Percentiles rank a stretch among this genome's conserved stretches.
These are phyloP conservation scores for Herpotrichia juniperi DNA, from an alignment of 2,329 filamentous ascomycete genomes.

Conservation along the genomic window DNA sequence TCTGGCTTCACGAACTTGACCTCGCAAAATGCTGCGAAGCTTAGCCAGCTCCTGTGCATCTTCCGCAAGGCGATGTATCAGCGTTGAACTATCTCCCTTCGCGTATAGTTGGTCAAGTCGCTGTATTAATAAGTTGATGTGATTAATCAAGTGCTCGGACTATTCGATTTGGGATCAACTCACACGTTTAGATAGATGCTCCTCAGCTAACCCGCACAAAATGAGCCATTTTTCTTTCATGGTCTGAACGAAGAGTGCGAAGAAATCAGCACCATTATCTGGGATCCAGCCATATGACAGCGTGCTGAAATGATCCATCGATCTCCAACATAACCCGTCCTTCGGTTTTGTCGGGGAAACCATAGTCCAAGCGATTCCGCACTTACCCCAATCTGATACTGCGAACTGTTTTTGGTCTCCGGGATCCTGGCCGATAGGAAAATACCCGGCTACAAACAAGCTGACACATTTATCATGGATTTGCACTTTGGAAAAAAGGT, in stretches of 20 bases:
- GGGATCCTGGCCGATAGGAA: neutral
- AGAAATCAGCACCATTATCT: conserved; percentile 6
- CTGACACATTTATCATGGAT: neutral
- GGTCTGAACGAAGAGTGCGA: conserved; percentile 2
- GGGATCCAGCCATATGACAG: conserved; percentile 13
- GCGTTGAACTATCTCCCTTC: neutral
- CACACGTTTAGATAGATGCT: conserved; percentile 7
- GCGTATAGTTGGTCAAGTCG: neutral
- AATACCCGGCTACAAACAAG: neutral
- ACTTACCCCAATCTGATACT: neutral
- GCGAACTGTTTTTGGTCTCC: neutral
- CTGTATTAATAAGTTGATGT: neutral
- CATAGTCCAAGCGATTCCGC: conserved; percentile 9
- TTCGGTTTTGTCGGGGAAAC: neutral
- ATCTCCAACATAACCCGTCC: conserved; percentile 3
- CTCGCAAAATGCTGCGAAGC: neutral
- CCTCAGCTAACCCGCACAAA: conserved; percentile 2
- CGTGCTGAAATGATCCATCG: conserved; percentile 14
- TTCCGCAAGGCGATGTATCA: neutral
- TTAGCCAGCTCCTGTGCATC: neutral
- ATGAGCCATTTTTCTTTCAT: conserved; percentile 4
- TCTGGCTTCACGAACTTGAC: neutral
- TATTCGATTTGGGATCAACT: neutral
- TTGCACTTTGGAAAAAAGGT: neutral
- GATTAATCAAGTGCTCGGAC: neutral